Percentiles rank a stretch among this genome's conserved stretches.
phyloP scores from a whole-genome alignment of 352 stramenopile species.

The Achlya hypogyna region DNA sequence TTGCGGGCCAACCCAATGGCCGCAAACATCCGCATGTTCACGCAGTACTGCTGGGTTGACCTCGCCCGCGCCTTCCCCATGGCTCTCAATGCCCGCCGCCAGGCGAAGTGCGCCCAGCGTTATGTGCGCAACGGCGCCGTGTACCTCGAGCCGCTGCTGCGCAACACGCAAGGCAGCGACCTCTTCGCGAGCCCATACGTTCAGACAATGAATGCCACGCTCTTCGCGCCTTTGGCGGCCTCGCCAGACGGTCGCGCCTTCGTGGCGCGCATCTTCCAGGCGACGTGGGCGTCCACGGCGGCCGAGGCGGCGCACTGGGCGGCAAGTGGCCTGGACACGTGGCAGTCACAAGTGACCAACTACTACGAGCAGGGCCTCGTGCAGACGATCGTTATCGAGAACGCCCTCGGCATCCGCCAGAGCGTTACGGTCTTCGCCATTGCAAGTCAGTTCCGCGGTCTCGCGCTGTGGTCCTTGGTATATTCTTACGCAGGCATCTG shows the following conservation, averaged over 20 bases:
- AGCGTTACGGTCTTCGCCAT: background rate
- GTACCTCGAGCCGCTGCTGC: slow-evolving; percentile 2
- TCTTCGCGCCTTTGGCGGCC: background rate
- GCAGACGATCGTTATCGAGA: background rate
- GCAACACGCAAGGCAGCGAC: background rate
- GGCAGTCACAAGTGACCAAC: slow-evolving; percentile 1
- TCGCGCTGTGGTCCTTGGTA: slow-evolving; percentile 1
- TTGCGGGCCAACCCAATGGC: background rate
- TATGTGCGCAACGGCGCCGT: background rate
- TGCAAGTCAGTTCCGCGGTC: background rate
- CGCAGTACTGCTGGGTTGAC: background rate
- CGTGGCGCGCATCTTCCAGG: background rate
- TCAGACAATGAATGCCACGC: background rate
- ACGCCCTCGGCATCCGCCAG: background rate
- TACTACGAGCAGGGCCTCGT: background rate
- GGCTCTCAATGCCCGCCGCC: background rate
- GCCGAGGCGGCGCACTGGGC: background rate
- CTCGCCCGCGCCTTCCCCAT: background rate
- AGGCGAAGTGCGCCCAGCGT: background rate
- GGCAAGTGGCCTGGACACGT: background rate
- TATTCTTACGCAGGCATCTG: background rate
- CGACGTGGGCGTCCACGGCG: background rate
- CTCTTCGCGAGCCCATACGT: background rate
- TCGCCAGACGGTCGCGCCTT: background rate
- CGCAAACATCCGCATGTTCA: background rate